Evolutionary conservation across 228 moss, liverwort and hornwort species (phyloP), one percentile per base, ranked within the genome.

Genomic region (Sphagnum magellanicum): DNA sequence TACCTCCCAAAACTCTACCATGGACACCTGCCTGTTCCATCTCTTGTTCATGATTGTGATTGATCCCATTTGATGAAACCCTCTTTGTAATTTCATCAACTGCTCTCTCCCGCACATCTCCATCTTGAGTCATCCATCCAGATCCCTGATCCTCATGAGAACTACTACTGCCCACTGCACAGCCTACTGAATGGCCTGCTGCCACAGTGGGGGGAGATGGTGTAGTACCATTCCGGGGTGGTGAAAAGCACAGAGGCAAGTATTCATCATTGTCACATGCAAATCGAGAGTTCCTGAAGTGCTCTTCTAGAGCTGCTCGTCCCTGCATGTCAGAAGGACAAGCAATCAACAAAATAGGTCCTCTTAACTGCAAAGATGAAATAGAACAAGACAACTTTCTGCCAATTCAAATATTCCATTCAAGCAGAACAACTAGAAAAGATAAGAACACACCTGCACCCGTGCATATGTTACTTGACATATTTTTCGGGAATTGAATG

Each of bases 201-300:
- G 93, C 91, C 5, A 93, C 89, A 4, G 89, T 93, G 10, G 96
- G 93, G 15, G 80, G 73, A 50, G 97, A 84, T 52, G 81, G 71
- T 4, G 88, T 81, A 57, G 78, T 77, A 60, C 97, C 97, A 4
- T 89, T 90, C 16, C 97, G 75, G 4, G 97, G 86, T 0, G 97
- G 91, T 0, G 85, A 83, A 68, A 97, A 97, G 10, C 89, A 78
- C 5, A 97, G 88, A 6, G 97, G 97, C 4, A 97, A 71, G 61
- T 93, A 97, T 17, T 93, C 97, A 63, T 91, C 93, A 4, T 93
- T 97, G 69, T 97, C 97, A 63, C 97, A 97, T 48, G 97, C 97
- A 68, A 97, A 97, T 49, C 97, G 81, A 0, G 97, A 97, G 67
- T 97, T 97, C 32, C 87, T 84, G 13, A 97, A 97, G 60, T 97